These are phyloP conservation scores for Anthostomella pinea DNA, from an alignment of 2,329 filamentous ascomycete genomes.

Conservation along the genomic window DNA sequence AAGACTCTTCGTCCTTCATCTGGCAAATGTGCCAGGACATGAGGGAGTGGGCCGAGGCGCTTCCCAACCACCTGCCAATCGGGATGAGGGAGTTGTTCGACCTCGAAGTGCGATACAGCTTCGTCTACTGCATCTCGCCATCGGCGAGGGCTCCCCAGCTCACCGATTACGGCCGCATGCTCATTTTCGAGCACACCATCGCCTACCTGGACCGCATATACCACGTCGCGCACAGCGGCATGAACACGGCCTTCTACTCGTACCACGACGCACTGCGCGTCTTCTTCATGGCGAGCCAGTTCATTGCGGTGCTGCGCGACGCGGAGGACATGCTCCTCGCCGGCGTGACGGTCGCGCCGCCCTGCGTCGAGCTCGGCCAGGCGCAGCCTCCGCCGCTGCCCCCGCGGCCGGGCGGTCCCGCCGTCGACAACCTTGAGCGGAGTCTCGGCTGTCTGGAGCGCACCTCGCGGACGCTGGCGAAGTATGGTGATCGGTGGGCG, in stretches of 20 bases:
- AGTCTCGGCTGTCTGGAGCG: conserved; percentile 55
- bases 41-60: conserved; percentile 76
- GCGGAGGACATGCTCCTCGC: conserved; percentile 56
- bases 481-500: conserved; percentile 60
- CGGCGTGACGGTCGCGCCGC: conserved; percentile 44
- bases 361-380: conserved; percentile 42
- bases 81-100: conserved; percentile 76
- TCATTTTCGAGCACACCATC: conserved; percentile 84
- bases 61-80: conserved; percentile 63
- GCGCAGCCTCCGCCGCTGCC: conserved; percentile 54
- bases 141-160: conserved; percentile 71
- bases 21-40: conserved; percentile 75
- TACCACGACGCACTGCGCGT: conserved; percentile 85
- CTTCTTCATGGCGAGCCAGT: conserved; percentile 69
- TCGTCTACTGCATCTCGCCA: conserved; percentile 83
- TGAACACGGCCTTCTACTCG: conserved; percentile 68
- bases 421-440: conserved; percentile 51
- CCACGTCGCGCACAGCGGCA: conserved; percentile 58
- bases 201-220: conserved; percentile 77
- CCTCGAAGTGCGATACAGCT: conserved; percentile 86
- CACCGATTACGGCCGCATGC: conserved; percentile 70
- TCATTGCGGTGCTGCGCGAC: conserved; percentile 58
- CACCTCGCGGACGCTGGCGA: conserved; percentile 51
- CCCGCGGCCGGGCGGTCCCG: conserved; percentile 37
- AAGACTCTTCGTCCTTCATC: conserved; percentile 67